Conservation (phyloP, 1,139 yeast species). For the Entelexis sorbosivorans region DNA sequence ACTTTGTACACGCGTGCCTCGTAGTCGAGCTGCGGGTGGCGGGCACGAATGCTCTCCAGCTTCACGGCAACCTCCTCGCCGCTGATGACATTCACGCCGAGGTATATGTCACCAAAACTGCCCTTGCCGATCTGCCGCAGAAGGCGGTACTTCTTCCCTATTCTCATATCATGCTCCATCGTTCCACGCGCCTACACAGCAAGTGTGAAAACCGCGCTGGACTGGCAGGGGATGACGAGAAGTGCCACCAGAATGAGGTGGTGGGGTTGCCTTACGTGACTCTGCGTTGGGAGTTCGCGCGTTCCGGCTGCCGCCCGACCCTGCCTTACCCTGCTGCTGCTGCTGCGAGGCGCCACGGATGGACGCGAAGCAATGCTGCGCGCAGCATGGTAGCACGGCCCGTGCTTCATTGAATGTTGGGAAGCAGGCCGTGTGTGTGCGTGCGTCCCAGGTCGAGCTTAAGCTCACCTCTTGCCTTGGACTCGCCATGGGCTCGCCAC, state of each 20-base stretch:
- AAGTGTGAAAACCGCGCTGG: background rate
- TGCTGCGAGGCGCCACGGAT: no score
- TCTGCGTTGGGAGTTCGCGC: conserved; percentile 1
- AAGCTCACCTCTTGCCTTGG: no score
- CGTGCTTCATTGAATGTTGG: background rate
- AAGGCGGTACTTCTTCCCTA: conserved; percentile 87
- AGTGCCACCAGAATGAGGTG: background rate
- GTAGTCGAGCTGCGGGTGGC: conserved; percentile 93
- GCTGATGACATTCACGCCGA: conserved; percentile 83
- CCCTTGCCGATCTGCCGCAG: conserved; percentile 97
- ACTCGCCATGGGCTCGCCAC: no score
- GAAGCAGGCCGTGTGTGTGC: no score
- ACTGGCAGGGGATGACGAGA: conserved; percentile 2
- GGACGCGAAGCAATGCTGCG: background rate
- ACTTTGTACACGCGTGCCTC: conserved; percentile 94
- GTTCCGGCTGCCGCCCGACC: background rate
- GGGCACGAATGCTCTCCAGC: conserved; percentile 77
- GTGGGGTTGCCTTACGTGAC: conserved; percentile 1
- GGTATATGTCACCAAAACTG: conserved; percentile 91
- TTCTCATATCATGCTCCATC: conserved; percentile 41
- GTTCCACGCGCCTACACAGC: conserved; percentile 1
- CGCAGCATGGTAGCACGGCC: background rate
- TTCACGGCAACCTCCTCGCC: conserved; percentile 98
- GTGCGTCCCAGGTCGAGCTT: no score
- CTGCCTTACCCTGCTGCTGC: no score